Evolutionary conservation across 352 stramenopile genomes (phyloP), one percentile per base, ranked within the genome.

Genomic region (Poterioochromonas sp.): DNA sequence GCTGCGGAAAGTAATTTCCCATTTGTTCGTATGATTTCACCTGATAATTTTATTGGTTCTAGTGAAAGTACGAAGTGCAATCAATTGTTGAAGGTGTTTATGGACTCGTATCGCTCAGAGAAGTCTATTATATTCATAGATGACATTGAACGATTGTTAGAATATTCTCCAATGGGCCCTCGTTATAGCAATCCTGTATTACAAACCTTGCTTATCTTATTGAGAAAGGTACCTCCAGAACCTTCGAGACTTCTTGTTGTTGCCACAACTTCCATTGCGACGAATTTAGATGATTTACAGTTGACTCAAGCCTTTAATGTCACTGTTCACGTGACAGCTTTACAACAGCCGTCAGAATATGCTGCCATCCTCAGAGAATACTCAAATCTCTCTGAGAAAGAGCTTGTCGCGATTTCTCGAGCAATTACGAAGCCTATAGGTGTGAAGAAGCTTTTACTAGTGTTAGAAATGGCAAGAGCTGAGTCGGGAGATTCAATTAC

Each of bases 41-140:
- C 95, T 15, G 96, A 98, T 54, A 91, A 96, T 80, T 94, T 99
- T 83, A 97, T 99, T 81, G 68, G 94, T 39, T 92, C 92, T 54
- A 88, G 88, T 0, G 95, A 98, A 79, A 90, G 84, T 76, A 85
- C 89, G 80, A 98, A 98, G 85, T 96, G 91, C 78, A 88, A 35
- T 22, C 39, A 49, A 39, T 84, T 90, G 32, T 77, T 78, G 18
- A 84, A 82, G 35, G 79, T 86, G 26, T 97, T 97, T 79, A 89
- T 98, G 81, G 95, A 99, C 85, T 95, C 95, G 2, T 99, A 99
- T 85, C 97, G 97, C 81, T 97, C 92, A 51, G 90, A 94, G 0
- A 86, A 98, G 15, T 97, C 93, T 32, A 91, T 99, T 78, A 98
- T 99, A 84, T 95, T 99, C 78, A 91, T 99, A 22, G 96, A 99